These are phyloP conservation scores for Cenococcum geophilum DNA, from an alignment of 495 filamentous ascomycete species.

Conservation along the genomic window DNA sequence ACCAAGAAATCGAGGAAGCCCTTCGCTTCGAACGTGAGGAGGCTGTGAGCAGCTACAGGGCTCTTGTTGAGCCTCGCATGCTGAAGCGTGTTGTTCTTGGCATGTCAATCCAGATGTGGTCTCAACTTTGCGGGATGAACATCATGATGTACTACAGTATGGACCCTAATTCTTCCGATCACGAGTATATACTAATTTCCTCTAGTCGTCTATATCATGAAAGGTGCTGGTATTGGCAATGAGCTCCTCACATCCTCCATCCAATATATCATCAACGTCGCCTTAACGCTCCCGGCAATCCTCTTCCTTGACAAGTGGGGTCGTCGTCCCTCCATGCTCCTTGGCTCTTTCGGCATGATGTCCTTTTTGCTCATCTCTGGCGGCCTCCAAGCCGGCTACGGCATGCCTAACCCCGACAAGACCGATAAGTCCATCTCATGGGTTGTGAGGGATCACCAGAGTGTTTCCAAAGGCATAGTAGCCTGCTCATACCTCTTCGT, in stretches of 20 bases:
- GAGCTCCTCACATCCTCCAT: constrained; percentile 65
- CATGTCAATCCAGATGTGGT: constrained; percentile 73
- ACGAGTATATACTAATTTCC: constrained; percentile 45
- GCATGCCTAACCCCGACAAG: constrained; percentile 22
- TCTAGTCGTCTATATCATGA: constrained; percentile 72
- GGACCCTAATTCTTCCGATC: constrained; percentile 24
- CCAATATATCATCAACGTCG: constrained; percentile 73
- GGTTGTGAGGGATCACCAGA: constrained; percentile 23
- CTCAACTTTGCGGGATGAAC: constrained; percentile 68
- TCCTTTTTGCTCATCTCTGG: constrained; percentile 32
- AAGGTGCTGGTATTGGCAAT: constrained; percentile 54
- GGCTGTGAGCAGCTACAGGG: constrained; percentile 49
- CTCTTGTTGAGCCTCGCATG: constrained; percentile 57
- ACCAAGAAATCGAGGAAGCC: constrained; percentile 61
- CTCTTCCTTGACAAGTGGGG: constrained; percentile 36
- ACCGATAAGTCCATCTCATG: constrained; percentile 26
- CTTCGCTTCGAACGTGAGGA: constrained; percentile 57
- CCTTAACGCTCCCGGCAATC: constrained; percentile 56
- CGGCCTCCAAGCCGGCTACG: constrained; percentile 30
- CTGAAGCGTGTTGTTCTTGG: constrained; percentile 63
- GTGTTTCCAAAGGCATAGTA: constrained; percentile 48
- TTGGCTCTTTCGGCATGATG: constrained; percentile 35
- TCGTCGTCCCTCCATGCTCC: constrained; percentile 30
- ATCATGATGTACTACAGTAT: constrained; percentile 49
- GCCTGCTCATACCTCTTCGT: constrained; percentile 63